phyloP scores from a whole-genome alignment of 1,284 basidiomycete genomes.

The Cryptococcus sp. region DNA sequence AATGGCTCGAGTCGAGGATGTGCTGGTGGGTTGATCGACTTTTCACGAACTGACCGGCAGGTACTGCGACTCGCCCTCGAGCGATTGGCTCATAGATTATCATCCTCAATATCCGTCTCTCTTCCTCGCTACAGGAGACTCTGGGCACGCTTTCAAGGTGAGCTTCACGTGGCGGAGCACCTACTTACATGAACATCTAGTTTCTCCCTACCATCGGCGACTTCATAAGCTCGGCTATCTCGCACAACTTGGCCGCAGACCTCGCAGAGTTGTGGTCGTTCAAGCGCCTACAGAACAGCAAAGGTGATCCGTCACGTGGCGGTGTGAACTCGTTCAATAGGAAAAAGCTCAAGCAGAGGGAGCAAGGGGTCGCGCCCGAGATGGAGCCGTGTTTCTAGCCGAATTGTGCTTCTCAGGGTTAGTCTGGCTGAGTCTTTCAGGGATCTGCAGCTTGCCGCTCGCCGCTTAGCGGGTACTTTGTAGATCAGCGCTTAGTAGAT shows the following conservation, averaged over 20 bases:
- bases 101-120: constrained; percentile 32
- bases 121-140: constrained; percentile 44
- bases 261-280: constrained; percentile 16
- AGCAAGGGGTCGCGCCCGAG: not conserved
- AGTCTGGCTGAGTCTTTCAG: no score
- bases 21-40: constrained; percentile 22
- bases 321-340: constrained; percentile 5
- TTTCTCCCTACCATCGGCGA: constrained; percentile 23
- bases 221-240: constrained; percentile 15
- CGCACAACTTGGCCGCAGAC: constrained; percentile 6
- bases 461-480: no score
- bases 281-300: not conserved
- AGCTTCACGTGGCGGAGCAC: not conserved
- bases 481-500: not conserved
- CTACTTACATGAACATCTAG: constrained; percentile 10
- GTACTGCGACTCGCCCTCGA: constrained; percentile 48
- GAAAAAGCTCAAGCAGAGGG: not conserved
- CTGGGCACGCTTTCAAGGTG: constrained; percentile 45
- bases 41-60: constrained; percentile 26
- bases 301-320: constrained; percentile 12
- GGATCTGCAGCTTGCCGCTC: no score
- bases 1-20: constrained; percentile 23
- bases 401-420: no score
- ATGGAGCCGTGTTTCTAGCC: not conserved
- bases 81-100: constrained; percentile 50